Evolutionary conservation across 768 basidiomycete species (phyloP).

Genomic region (Leccinum uliginosum): DNA sequence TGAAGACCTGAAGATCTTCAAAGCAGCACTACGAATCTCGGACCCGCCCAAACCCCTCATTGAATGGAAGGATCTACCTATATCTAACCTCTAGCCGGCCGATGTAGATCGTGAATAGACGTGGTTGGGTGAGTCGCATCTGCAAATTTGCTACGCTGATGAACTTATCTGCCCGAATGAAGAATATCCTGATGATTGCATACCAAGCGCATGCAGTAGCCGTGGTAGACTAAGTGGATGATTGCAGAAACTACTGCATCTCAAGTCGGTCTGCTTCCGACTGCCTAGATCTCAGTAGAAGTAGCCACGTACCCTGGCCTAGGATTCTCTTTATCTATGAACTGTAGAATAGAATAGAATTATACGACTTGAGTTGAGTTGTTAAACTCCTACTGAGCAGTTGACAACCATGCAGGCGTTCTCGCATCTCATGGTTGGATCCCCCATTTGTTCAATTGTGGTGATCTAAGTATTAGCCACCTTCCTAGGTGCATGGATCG

Average conservation of each 20-base stretch:
- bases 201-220: neutral
- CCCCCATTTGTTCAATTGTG: too few relatives aligned
- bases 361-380: too few relatives aligned
- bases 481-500: too few relatives aligned
- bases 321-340: neutral
- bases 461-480: too few relatives aligned
- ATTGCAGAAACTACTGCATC: neutral
- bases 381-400: too few relatives aligned
- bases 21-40: conserved; percentile 49
- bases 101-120: neutral
- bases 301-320: neutral
- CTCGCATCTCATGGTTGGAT: too few relatives aligned
- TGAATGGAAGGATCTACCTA: conserved; percentile 70
- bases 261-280: too few relatives aligned
- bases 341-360: neutral
- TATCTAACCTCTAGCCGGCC: conserved; percentile 45
- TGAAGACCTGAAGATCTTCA: conserved; percentile 64
- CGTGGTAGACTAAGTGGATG: neutral
- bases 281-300: neutral
- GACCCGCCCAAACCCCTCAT: conserved; percentile 64
- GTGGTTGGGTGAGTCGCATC: neutral
- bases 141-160: neutral
- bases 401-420: too few relatives aligned
- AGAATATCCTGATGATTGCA: neutral
- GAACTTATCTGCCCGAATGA: neutral